A percentile compares a stretch with the other conserved stretches of the same genome.
Conservation (phyloP, 352 stramenopile genomes). For the Pilasporangium apinafurcum region DNA sequence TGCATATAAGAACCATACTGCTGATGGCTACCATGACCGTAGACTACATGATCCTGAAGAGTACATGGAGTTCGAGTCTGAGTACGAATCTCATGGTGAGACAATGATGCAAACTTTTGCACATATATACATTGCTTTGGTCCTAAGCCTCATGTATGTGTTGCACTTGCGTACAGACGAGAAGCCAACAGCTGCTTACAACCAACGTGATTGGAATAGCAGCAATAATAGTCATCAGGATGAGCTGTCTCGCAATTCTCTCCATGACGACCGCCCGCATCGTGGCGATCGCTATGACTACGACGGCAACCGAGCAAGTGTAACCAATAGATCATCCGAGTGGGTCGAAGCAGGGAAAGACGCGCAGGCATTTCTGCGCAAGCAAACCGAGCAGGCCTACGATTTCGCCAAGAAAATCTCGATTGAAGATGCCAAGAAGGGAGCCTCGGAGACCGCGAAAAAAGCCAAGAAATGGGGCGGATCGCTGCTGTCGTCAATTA, state of each 20-base stretch:
- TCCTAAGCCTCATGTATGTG: too few species aligned
- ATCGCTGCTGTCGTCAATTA: slow-evolving; percentile 74
- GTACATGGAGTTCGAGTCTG: slow-evolving; percentile 55
- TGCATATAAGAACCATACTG: background rate
- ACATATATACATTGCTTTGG: background rate
- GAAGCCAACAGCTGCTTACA: too few species aligned
- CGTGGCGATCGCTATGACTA: slow-evolving; percentile 30
- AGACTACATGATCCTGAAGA: slow-evolving; percentile 18
- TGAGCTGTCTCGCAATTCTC: too few species aligned
- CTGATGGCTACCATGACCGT: background rate
- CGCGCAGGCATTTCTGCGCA: slow-evolving; percentile 60
- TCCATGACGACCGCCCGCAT: slow-evolving; percentile 9
- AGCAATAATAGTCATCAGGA: slow-evolving; percentile 7
- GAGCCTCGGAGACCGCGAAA: slow-evolving; percentile 74
- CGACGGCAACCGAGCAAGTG: slow-evolving; percentile 2
- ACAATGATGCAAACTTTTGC: background rate
- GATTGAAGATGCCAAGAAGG: slow-evolving; percentile 82
- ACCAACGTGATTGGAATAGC: slow-evolving; percentile 1
- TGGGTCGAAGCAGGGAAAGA: slow-evolving; percentile 39
- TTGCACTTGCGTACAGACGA: too few species aligned
- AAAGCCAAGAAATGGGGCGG: slow-evolving; percentile 86
- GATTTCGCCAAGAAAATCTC: slow-evolving; percentile 88
- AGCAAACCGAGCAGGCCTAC: slow-evolving; percentile 81
- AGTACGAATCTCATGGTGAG: slow-evolving; percentile 45
- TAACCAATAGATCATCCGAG: slow-evolving; percentile 12